Percentiles rank a stretch among this genome's conserved stretches.
phyloP scores from a whole-genome alignment of 75 land plant species.

The Pinus albicaulis region DNA sequence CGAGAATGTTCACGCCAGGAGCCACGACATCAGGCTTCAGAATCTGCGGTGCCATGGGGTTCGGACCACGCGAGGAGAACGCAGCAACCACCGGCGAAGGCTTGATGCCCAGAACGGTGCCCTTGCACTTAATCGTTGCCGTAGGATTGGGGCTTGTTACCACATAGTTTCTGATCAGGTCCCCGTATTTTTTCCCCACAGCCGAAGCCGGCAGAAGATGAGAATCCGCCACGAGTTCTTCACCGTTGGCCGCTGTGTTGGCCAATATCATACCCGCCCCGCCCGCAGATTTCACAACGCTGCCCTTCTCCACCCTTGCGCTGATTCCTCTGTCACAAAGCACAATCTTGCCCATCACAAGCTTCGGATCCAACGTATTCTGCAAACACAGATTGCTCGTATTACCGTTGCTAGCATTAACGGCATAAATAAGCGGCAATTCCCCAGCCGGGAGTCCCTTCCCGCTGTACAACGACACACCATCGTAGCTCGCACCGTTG shows the following conservation, averaged over 20 bases:
- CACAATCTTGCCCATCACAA: conserved; percentile 69
- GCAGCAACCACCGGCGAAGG: conserved; percentile 85
- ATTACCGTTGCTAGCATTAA: conserved; percentile 41
- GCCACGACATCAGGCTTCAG: conserved; percentile 79
- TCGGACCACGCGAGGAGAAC: conserved; percentile 91
- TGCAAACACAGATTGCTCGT: conserved; percentile 51
- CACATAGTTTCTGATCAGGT: conserved; percentile 43
- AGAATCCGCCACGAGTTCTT: conserved; percentile 71
- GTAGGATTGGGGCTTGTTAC: conserved; percentile 30
- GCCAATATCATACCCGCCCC: conserved; percentile 86
- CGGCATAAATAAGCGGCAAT: conserved; percentile 55
- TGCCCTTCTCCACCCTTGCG: conserved; percentile 67
- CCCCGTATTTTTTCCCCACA: conserved; percentile 52
- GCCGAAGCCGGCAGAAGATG: conserved; percentile 64
- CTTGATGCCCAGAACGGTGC: conserved; percentile 61
- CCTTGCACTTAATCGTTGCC: conserved; percentile 49
- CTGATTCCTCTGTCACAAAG: conserved; percentile 72
- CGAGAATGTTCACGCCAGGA: conserved; percentile 76
- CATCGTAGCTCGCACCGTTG: conserved; percentile 43
- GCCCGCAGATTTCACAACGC: conserved; percentile 65
- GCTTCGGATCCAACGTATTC: conserved; percentile 44
- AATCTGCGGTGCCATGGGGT: conserved; percentile 53
- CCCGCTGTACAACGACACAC: conserved; percentile 78
- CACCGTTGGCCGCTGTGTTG: conserved; percentile 61
- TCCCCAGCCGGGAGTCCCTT: conserved; percentile 16